A percentile compares a stretch with the other conserved stretches of the same genome.
phyloP scores from a whole-genome alignment of 306 rosid species.

The Inga oerstediana region DNA sequence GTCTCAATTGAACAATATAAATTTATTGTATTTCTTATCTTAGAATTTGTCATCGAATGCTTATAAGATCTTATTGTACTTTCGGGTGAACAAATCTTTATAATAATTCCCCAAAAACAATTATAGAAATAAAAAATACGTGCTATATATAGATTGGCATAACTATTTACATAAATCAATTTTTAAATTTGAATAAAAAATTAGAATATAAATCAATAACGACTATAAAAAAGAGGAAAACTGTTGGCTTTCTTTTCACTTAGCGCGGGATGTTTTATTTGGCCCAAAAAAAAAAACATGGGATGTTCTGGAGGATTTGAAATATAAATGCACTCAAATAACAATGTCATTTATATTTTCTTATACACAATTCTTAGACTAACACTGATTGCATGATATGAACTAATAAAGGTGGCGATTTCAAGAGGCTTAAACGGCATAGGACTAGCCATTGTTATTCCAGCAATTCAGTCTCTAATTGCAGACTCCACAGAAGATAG shows the following conservation, averaged over 20 bases:
- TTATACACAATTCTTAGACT: not conserved
- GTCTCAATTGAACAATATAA: too few relatives aligned
- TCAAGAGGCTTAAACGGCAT: slow-evolving; percentile 92
- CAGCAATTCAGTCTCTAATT: slow-evolving; percentile 78
- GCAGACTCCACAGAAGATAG: slow-evolving; percentile 81
- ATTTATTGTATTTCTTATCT: too few relatives aligned
- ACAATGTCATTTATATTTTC: not conserved
- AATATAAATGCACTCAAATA: not conserved
- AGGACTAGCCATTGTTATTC: slow-evolving; percentile 83
- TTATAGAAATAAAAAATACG: too few relatives aligned
- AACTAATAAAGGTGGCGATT: slow-evolving; percentile 67
- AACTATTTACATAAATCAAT: too few relatives aligned
- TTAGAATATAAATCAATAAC: not conserved
- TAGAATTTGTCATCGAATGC: too few relatives aligned
- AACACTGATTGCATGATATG: not conserved
- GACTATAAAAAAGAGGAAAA: not conserved
- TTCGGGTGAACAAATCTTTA: too few relatives aligned
- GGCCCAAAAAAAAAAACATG: not conserved
- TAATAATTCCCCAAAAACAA: too few relatives aligned
- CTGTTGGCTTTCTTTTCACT: not conserved
- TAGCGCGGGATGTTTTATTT: not conserved
- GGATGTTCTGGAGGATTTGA: not conserved
- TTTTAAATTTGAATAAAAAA: too few relatives aligned
- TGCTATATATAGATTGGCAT: too few relatives aligned
- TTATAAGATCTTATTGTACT: too few relatives aligned